phyloP scores from a whole-genome alignment of 2,329 filamentous ascomycete species.

The Whalleya microplaca region DNA sequence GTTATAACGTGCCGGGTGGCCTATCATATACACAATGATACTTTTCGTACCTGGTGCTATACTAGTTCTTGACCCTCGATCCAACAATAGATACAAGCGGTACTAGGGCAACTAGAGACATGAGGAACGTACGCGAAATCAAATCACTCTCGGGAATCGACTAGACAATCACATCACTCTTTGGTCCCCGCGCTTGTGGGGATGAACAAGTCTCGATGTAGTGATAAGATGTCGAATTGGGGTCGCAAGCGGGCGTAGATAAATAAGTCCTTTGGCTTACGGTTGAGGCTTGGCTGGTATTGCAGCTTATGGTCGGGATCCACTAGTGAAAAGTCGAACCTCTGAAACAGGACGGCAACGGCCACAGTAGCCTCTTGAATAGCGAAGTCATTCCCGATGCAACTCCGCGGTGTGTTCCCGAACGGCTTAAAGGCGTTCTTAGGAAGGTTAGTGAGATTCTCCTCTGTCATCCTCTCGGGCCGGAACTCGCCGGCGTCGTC shows the following conservation, averaged over 20 bases:
- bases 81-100: no score
- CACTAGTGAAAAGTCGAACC: conserved; percentile 16
- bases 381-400: conserved; percentile 15
- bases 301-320: conserved; percentile 16
- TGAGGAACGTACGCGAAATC: no score
- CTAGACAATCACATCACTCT: no score
- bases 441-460: conserved; percentile 41
- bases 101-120: no score
- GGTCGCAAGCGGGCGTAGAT: conserved; percentile 11
- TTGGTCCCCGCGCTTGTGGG: no score
- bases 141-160: no score
- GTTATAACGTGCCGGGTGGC: no score
- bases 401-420: conserved; percentile 12
- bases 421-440: conserved; percentile 17
- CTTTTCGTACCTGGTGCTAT: no score
- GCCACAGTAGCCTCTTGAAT: conserved; percentile 17
- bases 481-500: conserved; percentile 48
- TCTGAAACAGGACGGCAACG: conserved; percentile 16
- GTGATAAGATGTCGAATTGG: conserved; percentile 4
- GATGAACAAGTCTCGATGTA: background rate
- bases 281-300: conserved; percentile 6
- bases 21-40: no score
- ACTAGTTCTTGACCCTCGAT: no score
- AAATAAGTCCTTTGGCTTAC: conserved; percentile 13
- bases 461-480: conserved; percentile 52